A percentile compares a stretch with the other conserved stretches of the same genome.
phyloP scores from a whole-genome alignment of 139 green algal species.

The Chlorella sp. region DNA sequence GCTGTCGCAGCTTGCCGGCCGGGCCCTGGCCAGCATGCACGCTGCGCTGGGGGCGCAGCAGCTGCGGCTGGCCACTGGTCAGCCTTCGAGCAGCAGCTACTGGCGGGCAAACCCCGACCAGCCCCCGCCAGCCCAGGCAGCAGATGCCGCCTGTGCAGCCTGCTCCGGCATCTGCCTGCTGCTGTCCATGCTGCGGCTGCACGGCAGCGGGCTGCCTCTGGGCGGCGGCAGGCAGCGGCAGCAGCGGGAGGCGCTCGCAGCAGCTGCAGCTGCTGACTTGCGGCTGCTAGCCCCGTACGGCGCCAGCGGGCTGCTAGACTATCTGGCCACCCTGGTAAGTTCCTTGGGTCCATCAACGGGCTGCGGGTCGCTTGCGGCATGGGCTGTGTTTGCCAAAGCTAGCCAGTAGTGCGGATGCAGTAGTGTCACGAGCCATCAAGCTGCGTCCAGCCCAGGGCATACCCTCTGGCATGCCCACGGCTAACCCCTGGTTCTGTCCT shows the following conservation, averaged over 20 bases:
- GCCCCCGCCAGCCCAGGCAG: background rate
- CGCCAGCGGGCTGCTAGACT: background rate
- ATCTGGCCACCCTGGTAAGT: background rate
- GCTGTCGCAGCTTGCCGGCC: background rate
- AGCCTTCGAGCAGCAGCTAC: background rate
- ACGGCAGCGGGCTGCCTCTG: background rate
- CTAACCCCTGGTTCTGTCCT: background rate
- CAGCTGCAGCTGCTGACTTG: background rate
- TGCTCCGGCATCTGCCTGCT: background rate
- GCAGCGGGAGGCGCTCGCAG: background rate
- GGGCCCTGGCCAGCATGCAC: slow-evolving; percentile 15
- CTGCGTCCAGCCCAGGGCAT: background rate
- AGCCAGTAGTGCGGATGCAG: background rate
- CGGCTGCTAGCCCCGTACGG: background rate
- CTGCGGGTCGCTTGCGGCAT: background rate
- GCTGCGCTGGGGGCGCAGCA: background rate
- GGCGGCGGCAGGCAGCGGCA: background rate
- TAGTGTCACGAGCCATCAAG: too few species aligned
- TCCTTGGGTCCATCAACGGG: background rate
- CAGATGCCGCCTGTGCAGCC: background rate
- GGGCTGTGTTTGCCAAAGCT: background rate
- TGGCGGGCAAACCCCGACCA: slow-evolving; percentile 13
- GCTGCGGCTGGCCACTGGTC: background rate
- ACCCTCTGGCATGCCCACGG: background rate
- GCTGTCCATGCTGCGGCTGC: slow-evolving; percentile 5